phyloP scores from a whole-genome alignment of 192 early-diverging fungal genomes.

The Coemansia sp. region DNA sequence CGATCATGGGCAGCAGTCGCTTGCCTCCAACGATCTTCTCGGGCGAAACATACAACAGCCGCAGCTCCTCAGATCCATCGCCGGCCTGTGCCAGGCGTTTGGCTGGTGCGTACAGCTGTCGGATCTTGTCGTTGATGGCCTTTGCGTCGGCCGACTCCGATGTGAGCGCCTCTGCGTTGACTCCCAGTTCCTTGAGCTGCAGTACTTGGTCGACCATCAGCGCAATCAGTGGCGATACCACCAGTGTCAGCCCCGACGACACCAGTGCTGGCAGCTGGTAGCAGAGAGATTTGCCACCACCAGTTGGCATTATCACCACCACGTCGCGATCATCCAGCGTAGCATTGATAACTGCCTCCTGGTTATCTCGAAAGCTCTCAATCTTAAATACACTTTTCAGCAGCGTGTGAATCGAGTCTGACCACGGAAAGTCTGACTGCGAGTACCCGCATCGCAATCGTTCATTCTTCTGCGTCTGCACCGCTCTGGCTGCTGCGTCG shows the following conservation, averaged over 20 bases:
- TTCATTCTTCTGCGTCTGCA: conserved; percentile 32
- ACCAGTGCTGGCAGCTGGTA: conserved; percentile 61
- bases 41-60: conserved; percentile 60
- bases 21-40: conserved; percentile 59
- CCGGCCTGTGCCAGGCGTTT: conserved; percentile 5
- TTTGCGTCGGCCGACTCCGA: conserved; percentile 49
- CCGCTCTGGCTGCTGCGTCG: conserved; percentile 20
- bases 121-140: conserved; percentile 38
- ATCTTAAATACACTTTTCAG: conserved; percentile 59
- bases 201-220: conserved; percentile 62
- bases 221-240: conserved; percentile 61
- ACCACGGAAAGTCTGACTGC: conserved; percentile 59
- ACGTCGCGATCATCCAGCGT: conserved; percentile 59
- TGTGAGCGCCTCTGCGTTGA: conserved; percentile 48
- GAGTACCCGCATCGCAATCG: conserved; percentile 43
- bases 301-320: conserved; percentile 58
- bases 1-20: conserved; percentile 47
- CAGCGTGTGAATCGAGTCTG: conserved; percentile 34
- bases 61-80: conserved; percentile 13
- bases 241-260: conserved; percentile 49
- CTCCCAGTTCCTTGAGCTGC: conserved; percentile 43
- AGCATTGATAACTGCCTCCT: conserved; percentile 60
- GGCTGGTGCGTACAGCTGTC: conserved; percentile 13
- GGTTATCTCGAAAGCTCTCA: conserved; percentile 47
- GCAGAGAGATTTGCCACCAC: conserved; percentile 62